Conservation (phyloP, 1,139 yeast genomes). For the Komagataea norvegica region DNA sequence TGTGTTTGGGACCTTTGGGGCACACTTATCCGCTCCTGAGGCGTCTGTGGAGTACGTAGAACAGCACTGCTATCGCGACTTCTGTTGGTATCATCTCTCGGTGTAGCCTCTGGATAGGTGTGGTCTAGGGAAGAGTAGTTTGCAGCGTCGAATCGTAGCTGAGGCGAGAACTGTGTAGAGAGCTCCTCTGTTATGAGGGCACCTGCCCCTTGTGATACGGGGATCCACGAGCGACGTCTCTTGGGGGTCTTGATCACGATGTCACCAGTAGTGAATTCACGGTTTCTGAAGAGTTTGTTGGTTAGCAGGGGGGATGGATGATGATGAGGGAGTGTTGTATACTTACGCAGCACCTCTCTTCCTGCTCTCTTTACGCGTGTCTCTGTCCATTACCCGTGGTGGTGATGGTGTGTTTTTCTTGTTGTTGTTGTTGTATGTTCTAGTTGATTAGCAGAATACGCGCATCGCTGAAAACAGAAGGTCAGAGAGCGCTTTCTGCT, state of each 20-base stretch:
- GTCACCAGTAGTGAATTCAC: slow-evolving; percentile 18
- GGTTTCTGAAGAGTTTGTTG: slow-evolving; percentile 1
- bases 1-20: slow-evolving; percentile 9
- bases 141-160: neutral
- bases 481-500: no score
- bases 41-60: slow-evolving; percentile 14
- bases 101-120: neutral
- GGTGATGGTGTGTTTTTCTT: neutral
- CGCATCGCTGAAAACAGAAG: slow-evolving; percentile 2
- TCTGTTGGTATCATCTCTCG: slow-evolving; percentile 1
- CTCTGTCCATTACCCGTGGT: slow-evolving; percentile 18
- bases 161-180: slow-evolving; percentile 13
- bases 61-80: no score
- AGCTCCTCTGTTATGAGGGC: slow-evolving; percentile 20
- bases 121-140: slow-evolving; percentile 1
- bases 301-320: no score
- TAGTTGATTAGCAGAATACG: no score
- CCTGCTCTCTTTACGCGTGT: slow-evolving; percentile 14
- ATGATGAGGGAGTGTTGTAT: neutral
- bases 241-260: slow-evolving; percentile 21
- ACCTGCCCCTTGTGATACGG: slow-evolving; percentile 18
- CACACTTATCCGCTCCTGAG: slow-evolving; percentile 8
- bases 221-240: slow-evolving; percentile 12
- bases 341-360: slow-evolving; percentile 23
- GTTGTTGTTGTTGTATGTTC: neutral